A percentile compares a stretch with the other conserved stretches of the same genome.
phyloP scores from a whole-genome alignment of 177 flowering plant genomes.

The Telopea speciosissima region DNA sequence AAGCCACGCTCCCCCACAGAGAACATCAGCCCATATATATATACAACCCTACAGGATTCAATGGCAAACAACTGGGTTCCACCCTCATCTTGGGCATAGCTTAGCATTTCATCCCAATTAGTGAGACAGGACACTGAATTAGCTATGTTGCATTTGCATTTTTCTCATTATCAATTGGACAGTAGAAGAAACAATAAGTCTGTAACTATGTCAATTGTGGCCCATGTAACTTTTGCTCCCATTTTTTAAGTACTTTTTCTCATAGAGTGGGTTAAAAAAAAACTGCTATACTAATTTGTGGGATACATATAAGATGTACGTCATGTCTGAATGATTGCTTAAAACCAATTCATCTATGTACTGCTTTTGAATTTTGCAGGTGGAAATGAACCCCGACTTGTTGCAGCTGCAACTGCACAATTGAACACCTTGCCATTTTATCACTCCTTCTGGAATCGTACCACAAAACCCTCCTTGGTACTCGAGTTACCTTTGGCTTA shows the following conservation, averaged over 20 bases:
- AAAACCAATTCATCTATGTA: background rate
- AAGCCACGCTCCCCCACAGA: too few relatives aligned
- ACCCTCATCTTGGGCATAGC: too few relatives aligned
- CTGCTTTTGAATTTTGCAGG: slow-evolving; percentile 42
- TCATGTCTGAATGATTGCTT: background rate
- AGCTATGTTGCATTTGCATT: background rate
- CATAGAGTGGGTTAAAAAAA: too few relatives aligned
- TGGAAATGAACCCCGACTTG: slow-evolving; percentile 89
- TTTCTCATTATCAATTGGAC: background rate
- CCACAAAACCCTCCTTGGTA: slow-evolving; percentile 97
- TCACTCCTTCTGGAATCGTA: slow-evolving; percentile 99
- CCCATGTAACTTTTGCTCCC: background rate
- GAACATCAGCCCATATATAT: too few relatives aligned
- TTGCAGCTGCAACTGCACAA: slow-evolving; percentile 80
- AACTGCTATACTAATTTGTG: background rate
- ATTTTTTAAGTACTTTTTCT: too few relatives aligned
- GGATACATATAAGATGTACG: background rate
- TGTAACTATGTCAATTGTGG: background rate
- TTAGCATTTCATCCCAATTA: too few relatives aligned
- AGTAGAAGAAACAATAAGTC: background rate
- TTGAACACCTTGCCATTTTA: slow-evolving; percentile 86
- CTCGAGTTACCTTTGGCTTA: background rate
- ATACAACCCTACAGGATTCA: too few relatives aligned
- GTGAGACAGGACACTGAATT: background rate
- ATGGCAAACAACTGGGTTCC: too few relatives aligned